These are phyloP conservation scores for Fusarium verticillioides DNA, from an alignment of 2,329 filamentous ascomycete genomes.

Conservation along the genomic window DNA sequence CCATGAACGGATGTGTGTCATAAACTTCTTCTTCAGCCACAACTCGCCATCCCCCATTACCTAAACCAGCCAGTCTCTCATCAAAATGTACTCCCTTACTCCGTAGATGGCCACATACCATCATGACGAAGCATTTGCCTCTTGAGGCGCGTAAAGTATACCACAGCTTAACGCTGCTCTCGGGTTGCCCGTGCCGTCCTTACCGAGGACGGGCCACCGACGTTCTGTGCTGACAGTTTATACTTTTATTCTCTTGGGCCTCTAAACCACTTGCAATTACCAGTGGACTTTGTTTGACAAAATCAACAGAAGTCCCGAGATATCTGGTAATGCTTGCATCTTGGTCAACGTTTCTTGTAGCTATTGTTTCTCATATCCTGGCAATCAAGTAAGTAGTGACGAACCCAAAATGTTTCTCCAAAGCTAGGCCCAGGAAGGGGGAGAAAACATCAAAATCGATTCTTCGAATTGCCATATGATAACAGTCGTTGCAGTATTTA, in stretches of 20 bases:
- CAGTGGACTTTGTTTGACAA: neutral
- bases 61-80: neutral
- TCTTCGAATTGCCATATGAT: neutral
- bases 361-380: neutral
- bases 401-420: neutral
- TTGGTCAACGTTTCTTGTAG: neutral
- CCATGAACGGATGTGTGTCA: neutral
- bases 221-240: neutral
- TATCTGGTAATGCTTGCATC: neutral
- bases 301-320: neutral
- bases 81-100: neutral
- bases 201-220: neutral
- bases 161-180: neutral
- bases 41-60: neutral
- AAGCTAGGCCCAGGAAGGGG: neutral
- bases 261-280: neutral
- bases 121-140: constrained; percentile 1
- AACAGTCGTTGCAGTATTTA: neutral
- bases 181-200: constrained; percentile 1
- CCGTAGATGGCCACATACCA: neutral
- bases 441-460: neutral
- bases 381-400: neutral
- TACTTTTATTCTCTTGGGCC: neutral
- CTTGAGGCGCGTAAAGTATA: neutral
- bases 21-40: constrained; percentile 3